These are phyloP conservation scores for Capsella rubella DNA, from an alignment of 441 rosid genomes.

Conservation along the genomic window DNA sequence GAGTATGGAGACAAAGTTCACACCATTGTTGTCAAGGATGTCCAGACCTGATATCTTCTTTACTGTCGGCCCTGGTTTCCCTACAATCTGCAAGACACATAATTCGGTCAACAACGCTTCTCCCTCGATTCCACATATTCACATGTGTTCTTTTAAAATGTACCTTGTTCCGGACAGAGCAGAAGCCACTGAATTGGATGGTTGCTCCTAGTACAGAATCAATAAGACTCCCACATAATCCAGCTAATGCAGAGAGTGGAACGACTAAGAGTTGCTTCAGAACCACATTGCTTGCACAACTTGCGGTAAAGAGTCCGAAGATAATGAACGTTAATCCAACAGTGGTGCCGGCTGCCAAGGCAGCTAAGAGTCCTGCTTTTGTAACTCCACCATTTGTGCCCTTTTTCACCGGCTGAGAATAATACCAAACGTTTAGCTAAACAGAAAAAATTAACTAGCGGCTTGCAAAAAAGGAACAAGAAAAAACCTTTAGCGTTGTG, in stretches of 20 bases:
- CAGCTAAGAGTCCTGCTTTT: constrained; percentile 77
- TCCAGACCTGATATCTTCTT: constrained; percentile 81
- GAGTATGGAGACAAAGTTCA: constrained; percentile 77
- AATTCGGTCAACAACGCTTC: neutral
- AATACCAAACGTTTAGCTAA: constrained; percentile 29
- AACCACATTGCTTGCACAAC: constrained; percentile 57
- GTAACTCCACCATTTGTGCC: constrained; percentile 98
- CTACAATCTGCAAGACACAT: constrained; percentile 68
- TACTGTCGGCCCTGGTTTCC: constrained; percentile 91
- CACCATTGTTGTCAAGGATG: constrained; percentile 90
- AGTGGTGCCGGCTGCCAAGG: constrained; percentile 74
- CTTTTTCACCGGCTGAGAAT: constrained; percentile 75
- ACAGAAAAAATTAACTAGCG: neutral
- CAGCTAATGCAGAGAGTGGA: constrained; percentile 75
- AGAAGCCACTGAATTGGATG: constrained; percentile 90
- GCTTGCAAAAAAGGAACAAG: constrained; percentile 5
- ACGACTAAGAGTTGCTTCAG: constrained; percentile 78
- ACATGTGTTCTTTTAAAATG: constrained; percentile 29
- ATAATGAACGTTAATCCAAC: constrained; percentile 77
- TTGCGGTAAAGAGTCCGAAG: constrained; percentile 69
- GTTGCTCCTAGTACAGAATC: constrained; percentile 95
- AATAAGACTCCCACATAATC: constrained; percentile 77
- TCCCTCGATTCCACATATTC: neutral
- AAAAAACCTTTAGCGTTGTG: constrained; percentile 84
- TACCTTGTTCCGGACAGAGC: constrained; percentile 87